phyloP scores from a whole-genome alignment of 1,284 basidiomycete species.

The Moesziomyces aphidis region DNA sequence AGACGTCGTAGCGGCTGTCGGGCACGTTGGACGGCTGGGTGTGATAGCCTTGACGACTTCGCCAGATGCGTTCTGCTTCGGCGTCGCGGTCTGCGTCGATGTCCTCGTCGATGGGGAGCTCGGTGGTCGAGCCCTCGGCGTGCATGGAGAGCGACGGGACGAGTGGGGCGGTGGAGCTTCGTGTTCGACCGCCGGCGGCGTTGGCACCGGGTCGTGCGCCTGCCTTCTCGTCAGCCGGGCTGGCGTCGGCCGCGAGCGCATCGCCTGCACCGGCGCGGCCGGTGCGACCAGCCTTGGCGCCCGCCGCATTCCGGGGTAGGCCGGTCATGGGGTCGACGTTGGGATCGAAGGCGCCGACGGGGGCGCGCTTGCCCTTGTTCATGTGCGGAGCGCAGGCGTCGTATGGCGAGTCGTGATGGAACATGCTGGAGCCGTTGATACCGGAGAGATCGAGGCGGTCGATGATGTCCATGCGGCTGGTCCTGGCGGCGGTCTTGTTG shows the following conservation, averaged over 20 bases:
- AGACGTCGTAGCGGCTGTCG: constrained; percentile 48
- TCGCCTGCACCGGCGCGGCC: constrained; percentile 1
- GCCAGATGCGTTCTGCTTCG: constrained; percentile 45
- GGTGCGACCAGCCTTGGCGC: constrained; percentile 13
- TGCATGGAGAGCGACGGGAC: constrained; percentile 46
- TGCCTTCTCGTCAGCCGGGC: constrained; percentile 28
- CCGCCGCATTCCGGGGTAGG: constrained; percentile 28
- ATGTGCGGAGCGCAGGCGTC: constrained; percentile 64
- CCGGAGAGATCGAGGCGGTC: constrained; percentile 65
- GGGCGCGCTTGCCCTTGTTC: constrained; percentile 58
- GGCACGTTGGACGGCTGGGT: constrained; percentile 44
- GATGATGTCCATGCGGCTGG: constrained; percentile 64
- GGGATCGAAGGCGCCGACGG: constrained; percentile 63
- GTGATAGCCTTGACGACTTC: constrained; percentile 46
- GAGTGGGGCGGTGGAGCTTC: constrained; percentile 38
- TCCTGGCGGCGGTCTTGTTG: constrained; percentile 31
- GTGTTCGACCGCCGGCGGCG: constrained; percentile 26
- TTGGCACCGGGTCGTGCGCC: constrained; percentile 23
- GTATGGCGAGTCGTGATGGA: constrained; percentile 67
- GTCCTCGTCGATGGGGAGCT: constrained; percentile 40
- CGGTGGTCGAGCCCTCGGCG: constrained; percentile 26
- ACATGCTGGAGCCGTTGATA: constrained; percentile 61
- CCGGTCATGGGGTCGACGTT: constrained; percentile 63
- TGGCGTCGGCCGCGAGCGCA: constrained; percentile 9
- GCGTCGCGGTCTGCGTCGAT: constrained; percentile 41